Evolutionary conservation across 1,284 basidiomycete species (phyloP), one percentile per base, ranked within the genome.

Genomic region (Trichosporon coremiiforme): DNA sequence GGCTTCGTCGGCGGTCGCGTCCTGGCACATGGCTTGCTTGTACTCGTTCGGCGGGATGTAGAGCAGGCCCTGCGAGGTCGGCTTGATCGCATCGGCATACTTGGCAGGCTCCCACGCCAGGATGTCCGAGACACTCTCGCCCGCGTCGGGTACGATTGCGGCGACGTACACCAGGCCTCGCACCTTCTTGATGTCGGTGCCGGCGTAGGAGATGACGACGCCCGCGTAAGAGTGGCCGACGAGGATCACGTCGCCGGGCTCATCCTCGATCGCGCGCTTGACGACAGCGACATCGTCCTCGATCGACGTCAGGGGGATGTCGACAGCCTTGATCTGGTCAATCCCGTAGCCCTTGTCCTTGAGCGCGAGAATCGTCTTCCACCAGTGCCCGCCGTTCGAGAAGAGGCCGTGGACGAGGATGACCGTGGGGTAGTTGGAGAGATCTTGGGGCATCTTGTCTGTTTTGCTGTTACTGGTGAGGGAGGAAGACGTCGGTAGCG

Each of bases 81-180:
- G 66, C 66, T 35, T 38, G 35, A 64, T 31, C 33, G 20, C 22
- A 47, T 13, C 33, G 33, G 67, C 62, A 5, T 45, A 36, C 95
- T 33, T 60, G 57, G 57, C 57, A 12, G 57, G 57, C 31, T 60
- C 57, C 57, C 57, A 60, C 31, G 57, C 5, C 29, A 60, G 65
- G 47, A 47, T 25, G 65, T 53, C 31, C 29, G n/a, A 29, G 15
- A 47, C 22, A 20, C 22, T 33, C 47, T 68, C 67, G 67, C 67
- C 67, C 15, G 31, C 63, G 63, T 68, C 62, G 63, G 67, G 67
- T 1, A 50, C 67, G 50, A 68, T 17, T 0, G 67, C 67, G 22
- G 62, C 62, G 50, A 68, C 20, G 67, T 68, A 68, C 8, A 68
- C 67, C 7, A 68, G 62, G 62, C 62, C 67, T 47, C 60, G 60